A percentile compares a stretch with the other conserved stretches of the same genome.
These are phyloP conservation scores for Blastobotrys buckinghamii DNA, from an alignment of 1,139 yeast species.

Conservation along the genomic window DNA sequence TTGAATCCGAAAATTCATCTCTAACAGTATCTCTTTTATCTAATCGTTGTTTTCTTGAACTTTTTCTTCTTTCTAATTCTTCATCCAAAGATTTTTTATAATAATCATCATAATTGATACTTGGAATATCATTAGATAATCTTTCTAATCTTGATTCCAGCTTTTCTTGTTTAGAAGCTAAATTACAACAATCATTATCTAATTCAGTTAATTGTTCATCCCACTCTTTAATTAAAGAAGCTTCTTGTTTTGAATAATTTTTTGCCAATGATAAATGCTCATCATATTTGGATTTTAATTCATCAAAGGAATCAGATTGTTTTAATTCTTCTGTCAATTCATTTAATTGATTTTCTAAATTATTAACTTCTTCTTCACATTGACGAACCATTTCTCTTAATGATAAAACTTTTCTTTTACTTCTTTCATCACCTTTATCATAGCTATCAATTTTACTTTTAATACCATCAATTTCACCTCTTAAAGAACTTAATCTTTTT, in stretches of 20 bases:
- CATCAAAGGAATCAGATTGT: neutral
- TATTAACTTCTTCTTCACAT: constrained; percentile 29
- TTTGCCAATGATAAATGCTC: neutral
- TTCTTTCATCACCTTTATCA: constrained; percentile 34
- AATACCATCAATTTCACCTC: constrained; percentile 32
- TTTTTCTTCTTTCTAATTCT: constrained; percentile 17
- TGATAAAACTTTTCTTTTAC: constrained; percentile 30
- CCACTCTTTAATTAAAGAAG: constrained; percentile 20
- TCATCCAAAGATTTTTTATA: constrained; percentile 14
- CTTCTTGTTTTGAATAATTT: constrained; percentile 14
- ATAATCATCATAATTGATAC: constrained; percentile 12
- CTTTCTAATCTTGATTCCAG: constrained; percentile 21
- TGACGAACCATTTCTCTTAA: constrained; percentile 31
- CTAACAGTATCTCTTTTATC: constrained; percentile 24
- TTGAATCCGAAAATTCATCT: constrained; percentile 33
- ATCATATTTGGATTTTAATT: constrained; percentile 2
- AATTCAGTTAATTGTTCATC: constrained; percentile 20
- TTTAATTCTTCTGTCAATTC: constrained; percentile 16
- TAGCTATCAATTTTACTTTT: constrained; percentile 29
- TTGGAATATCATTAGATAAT: constrained; percentile 6
- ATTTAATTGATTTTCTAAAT: constrained; percentile 13
- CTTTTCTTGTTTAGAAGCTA: constrained; percentile 24
- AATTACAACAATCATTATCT: constrained; percentile 19
- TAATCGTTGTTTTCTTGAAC: constrained; percentile 19
- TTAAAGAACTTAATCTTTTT: constrained; percentile 29